These are phyloP conservation scores for Fusarium mundagurra DNA, from an alignment of 2,329 filamentous ascomycete genomes.

Conservation along the genomic window DNA sequence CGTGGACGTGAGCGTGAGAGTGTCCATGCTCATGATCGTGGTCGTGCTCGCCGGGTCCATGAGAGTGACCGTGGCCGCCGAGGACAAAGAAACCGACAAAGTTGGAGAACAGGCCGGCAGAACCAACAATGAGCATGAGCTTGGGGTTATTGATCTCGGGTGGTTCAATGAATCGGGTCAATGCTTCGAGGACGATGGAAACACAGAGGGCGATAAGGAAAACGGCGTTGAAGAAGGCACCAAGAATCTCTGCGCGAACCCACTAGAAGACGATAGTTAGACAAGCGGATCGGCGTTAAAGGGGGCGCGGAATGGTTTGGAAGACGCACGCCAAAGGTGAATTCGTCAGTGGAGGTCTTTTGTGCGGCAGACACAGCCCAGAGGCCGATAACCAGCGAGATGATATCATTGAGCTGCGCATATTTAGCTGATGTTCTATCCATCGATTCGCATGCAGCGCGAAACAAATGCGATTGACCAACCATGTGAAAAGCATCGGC, in stretches of 20 bases:
- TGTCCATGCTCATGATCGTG: conserved; percentile 54
- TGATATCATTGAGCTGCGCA: conserved; percentile 88
- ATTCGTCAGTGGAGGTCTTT: conserved; percentile 86
- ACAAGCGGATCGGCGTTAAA: neutral
- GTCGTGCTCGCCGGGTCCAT: conserved; percentile 67
- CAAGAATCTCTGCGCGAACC: conserved; percentile 96
- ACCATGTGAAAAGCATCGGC: conserved; percentile 99
- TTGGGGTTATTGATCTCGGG: conserved; percentile 86
- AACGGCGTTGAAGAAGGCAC: conserved; percentile 95
- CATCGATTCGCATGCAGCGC: neutral
- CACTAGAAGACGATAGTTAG: conserved; percentile 66
- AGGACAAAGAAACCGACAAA: conserved; percentile 89
- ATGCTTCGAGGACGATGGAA: conserved; percentile 94
- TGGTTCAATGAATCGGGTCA: conserved; percentile 91
- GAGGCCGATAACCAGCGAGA: conserved; percentile 89
- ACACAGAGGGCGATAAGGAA: conserved; percentile 97
- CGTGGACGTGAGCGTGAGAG: conserved; percentile 47
- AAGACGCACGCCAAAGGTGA: conserved; percentile 86
- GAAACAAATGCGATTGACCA: conserved; percentile 43
- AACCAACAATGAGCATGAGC: conserved; percentile 90
- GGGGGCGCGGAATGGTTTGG: neutral
- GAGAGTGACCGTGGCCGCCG: conserved; percentile 90
- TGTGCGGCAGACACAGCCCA: conserved; percentile 95
- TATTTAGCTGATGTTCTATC: conserved; percentile 20
- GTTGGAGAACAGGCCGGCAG: conserved; percentile 86